Conservation (phyloP, 352 stramenopile species). For the Globisporangium heterothallicum region DNA sequence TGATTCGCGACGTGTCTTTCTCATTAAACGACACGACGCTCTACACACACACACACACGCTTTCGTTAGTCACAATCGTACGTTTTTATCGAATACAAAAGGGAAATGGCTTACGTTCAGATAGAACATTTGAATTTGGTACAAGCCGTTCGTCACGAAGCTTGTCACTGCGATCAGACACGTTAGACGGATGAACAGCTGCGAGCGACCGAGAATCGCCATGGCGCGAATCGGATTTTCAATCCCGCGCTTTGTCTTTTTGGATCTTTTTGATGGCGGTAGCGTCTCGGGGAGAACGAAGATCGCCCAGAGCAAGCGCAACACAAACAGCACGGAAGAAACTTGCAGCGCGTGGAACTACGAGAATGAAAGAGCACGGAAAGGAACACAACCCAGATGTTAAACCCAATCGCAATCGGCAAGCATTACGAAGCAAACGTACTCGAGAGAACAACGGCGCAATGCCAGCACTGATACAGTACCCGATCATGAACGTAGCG, state of each 20-base stretch:
- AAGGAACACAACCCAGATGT: too few relatives aligned
- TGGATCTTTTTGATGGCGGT: conserved; percentile 21
- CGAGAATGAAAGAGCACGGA: too few relatives aligned
- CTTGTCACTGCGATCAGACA: conserved; percentile 60
- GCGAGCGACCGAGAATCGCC: conserved; percentile 56
- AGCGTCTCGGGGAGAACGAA: conserved; percentile 64
- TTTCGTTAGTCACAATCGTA: not conserved
- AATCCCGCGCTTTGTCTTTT: conserved; percentile 24
- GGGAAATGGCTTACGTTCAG: conserved; percentile 46
- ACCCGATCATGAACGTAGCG: conserved; percentile 46
- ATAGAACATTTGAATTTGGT: conserved; percentile 66
- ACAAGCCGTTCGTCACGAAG: conserved; percentile 55
- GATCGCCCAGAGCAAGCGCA: conserved; percentile 44
- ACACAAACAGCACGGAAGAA: conserved; percentile 36
- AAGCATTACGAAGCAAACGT: conserved; percentile 5
- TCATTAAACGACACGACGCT: conserved; percentile 64
- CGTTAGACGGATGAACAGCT: conserved; percentile 60
- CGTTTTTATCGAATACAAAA: not conserved
- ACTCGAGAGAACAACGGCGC: conserved; percentile 52
- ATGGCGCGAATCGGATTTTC: conserved; percentile 60
- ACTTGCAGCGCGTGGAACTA: conserved; percentile 49
- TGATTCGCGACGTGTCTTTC: conserved; percentile 52
- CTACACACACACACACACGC: conserved; percentile 12
- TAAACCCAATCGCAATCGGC: too few relatives aligned
- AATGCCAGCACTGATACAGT: conserved; percentile 43